phyloP scores from a whole-genome alignment of 768 basidiomycete species.

The Lanmaoa pseudosensibilis region DNA sequence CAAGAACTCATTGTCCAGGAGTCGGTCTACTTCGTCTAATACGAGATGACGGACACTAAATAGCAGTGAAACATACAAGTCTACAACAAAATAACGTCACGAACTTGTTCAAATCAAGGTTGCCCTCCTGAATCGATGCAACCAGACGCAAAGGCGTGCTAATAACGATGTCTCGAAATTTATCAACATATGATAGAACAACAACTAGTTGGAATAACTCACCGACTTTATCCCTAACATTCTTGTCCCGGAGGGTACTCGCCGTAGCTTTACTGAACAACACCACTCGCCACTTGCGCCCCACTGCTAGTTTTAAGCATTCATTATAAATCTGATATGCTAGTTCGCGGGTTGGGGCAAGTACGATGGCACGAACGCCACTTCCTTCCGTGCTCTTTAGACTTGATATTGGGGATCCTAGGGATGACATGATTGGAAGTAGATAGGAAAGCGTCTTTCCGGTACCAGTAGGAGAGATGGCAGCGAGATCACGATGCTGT shows the following conservation, averaged over 20 bases:
- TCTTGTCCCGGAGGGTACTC: constrained; percentile 71
- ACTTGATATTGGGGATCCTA: constrained; percentile 55
- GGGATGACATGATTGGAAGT: constrained; percentile 69
- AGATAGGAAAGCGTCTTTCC: constrained; percentile 96
- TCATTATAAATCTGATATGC: constrained; percentile 95
- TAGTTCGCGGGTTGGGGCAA: constrained; percentile 94
- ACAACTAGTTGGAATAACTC: constrained; percentile 29
- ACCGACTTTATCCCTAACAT: constrained; percentile 76
- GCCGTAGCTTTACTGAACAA: constrained; percentile 91
- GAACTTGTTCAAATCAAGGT: constrained; percentile 71
- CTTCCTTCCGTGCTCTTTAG: constrained; percentile 43
- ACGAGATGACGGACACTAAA: constrained; percentile 80
- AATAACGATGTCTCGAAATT: constrained; percentile 74
- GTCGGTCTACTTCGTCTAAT: constrained; percentile 88
- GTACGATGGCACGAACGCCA: constrained; percentile 75
- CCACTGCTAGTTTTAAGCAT: constrained; percentile 75
- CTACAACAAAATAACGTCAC: constrained; percentile 26
- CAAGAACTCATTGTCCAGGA: constrained; percentile 87
- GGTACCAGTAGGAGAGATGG: constrained; percentile 95
- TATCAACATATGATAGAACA: neutral
- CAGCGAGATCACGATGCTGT: constrained; percentile 82
- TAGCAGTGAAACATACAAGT: constrained; percentile 1
- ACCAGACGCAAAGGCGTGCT: constrained; percentile 91
- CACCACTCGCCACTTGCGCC: constrained; percentile 79
- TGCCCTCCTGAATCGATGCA: constrained; percentile 68